Base-by-base conservation (phyloP, 208 protist species). In the Acanthamoeba triangularis region DNA sequence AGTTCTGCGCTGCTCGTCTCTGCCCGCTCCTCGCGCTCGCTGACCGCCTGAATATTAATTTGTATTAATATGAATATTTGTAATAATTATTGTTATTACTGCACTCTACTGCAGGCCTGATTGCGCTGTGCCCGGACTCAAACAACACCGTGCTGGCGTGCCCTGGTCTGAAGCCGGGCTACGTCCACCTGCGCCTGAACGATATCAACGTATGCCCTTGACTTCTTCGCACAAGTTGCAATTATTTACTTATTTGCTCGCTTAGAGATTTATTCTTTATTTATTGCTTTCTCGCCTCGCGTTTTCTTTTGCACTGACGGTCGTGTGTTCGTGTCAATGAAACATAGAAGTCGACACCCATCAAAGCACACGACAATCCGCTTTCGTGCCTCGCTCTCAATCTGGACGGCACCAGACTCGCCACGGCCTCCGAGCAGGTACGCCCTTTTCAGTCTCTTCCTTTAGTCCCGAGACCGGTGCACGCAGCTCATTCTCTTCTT, bases 341-440 rank as follows among this genome's bases (percentile, higher is more conserved):
- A 13, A 25, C 80, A 0, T 67, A 96, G 76, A 84, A 84, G 20
- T 74, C 63, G 30, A 96, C 90, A 3, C 37, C 95, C 23, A 98
- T 98, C 74, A 54, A 93, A 33, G 98, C 98, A n/a, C 98, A 99
- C 80, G 97, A 99, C 56, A 97, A 97, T 30, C 49, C 98, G n/a
- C 96, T 99, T 7, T 87, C 94, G 16, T 97, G 96, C 61, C 74
- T 99, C 14, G 98, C 98, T 8, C 91, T 99, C n/a, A 99, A 98
- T 80, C 91, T 95, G 33, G 98, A 99, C 96, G 98, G 98, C 41
- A 98, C 97, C 0, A 69, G 96, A 11, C 85, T 99, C 7, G 98
- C 98, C 67, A 99, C 98, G 3, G 97, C 98, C 1, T 98, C 97
- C 28, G 98, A 99, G 84, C 98, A 98, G 65, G 87, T 96, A 35